Conservation (phyloP, 768 basidiomycete genomes). For the Tremella mesenterica region DNA sequence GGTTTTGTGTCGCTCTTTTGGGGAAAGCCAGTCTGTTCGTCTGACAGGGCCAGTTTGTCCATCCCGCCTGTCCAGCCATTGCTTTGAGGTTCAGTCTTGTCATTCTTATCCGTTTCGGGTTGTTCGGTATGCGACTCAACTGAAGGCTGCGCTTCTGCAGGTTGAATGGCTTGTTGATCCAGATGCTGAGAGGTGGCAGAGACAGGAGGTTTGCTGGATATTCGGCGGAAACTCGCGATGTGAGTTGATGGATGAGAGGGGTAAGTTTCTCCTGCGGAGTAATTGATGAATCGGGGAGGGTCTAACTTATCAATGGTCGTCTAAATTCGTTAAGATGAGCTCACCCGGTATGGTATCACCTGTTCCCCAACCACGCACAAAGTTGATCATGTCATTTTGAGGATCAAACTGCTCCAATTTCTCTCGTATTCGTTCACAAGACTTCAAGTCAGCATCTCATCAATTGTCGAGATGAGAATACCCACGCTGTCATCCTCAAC, state of each 20-base stretch:
- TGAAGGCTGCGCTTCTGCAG: neutral
- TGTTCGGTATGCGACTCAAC: neutral
- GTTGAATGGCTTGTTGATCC: slow-evolving; percentile 2
- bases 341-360: slow-evolving; percentile 68
- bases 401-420: slow-evolving; percentile 83
- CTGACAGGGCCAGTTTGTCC: slow-evolving; percentile 12
- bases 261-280: slow-evolving; percentile 46
- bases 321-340: neutral
- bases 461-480: slow-evolving; percentile 8
- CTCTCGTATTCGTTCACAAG: slow-evolving; percentile 79
- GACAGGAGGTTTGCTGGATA: slow-evolving; percentile 50
- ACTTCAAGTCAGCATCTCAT: slow-evolving; percentile 49
- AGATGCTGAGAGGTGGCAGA: slow-evolving; percentile 14
- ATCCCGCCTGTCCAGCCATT: slow-evolving; percentile 14
- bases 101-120: neutral
- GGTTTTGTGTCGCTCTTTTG: slow-evolving; percentile 8
- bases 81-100: neutral
- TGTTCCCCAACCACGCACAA: slow-evolving; percentile 81
- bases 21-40: slow-evolving; percentile 5
- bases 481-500: slow-evolving; percentile 88
- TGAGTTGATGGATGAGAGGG: slow-evolving; percentile 49
- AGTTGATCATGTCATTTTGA: slow-evolving; percentile 76
- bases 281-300: slow-evolving; percentile 77
- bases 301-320: slow-evolving; percentile 47
- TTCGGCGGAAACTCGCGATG: slow-evolving; percentile 44